These are phyloP conservation scores for Cardiospermum halicacabum DNA, from an alignment of 345 rosid species.

Conservation along the genomic window DNA sequence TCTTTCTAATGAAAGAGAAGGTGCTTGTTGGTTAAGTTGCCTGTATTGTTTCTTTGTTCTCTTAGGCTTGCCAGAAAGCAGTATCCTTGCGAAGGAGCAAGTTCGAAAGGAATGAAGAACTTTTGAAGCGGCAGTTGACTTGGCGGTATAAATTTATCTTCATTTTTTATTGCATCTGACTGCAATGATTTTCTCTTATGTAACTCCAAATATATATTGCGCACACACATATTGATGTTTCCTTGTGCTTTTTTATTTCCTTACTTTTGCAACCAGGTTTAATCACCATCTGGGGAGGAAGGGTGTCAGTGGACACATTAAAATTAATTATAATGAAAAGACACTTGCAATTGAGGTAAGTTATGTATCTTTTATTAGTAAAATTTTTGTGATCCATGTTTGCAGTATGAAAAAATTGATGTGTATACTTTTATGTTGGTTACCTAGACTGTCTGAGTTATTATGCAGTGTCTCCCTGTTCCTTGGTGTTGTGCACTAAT, in stretches of 20 bases:
- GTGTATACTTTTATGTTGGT: background rate
- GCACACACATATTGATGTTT: background rate
- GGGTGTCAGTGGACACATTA: constrained; percentile 80
- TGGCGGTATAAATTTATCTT: constrained; percentile 61
- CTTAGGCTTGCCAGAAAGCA: constrained; percentile 69
- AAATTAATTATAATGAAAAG: constrained; percentile 64
- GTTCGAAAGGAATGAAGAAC: constrained; percentile 56
- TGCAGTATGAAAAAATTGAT: background rate
- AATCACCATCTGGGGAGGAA: constrained; percentile 79
- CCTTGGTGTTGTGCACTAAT: constrained; percentile 3
- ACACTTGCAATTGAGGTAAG: constrained; percentile 80
- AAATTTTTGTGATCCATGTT: background rate
- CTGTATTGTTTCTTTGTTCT: background rate
- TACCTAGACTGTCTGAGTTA: background rate
- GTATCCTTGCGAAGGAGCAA: constrained; percentile 56
- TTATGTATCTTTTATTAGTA: constrained; percentile 7
- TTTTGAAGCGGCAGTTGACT: constrained; percentile 62
- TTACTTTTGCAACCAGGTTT: constrained; percentile 44
- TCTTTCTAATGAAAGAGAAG: too few relatives aligned
- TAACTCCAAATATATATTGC: constrained; percentile 6
- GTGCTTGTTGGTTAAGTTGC: constrained; percentile 5
- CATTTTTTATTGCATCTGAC: background rate
- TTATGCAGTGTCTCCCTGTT: background rate
- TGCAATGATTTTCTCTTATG: constrained; percentile 3
- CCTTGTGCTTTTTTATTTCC: constrained; percentile 10